Evolutionary conservation across 805 yeast species (phyloP), one percentile per base, ranked within the genome.

Genomic region (Metschnikowia drakensbergensis): DNA sequence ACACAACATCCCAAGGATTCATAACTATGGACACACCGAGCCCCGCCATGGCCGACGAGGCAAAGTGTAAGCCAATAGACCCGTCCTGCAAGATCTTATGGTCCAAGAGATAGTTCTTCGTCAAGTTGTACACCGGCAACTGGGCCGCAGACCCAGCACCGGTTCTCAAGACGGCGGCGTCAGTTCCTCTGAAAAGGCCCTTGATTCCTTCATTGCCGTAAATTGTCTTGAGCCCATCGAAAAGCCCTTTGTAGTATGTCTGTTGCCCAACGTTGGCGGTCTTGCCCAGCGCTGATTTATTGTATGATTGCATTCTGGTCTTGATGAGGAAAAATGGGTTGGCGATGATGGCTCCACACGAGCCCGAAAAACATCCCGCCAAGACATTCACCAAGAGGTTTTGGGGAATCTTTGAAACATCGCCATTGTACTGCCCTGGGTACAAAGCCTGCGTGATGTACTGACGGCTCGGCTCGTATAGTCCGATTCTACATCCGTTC

Each of bases 1-100:
- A 74, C 45, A 94, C 79, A 39, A 94, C 98, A 67, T 94, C 99
- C 81, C 96, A 90, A 11, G 99, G 98, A 65, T 91, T 94, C 97
- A 94, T 92, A 30, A 88, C 96, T 22, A 91, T 74, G 45, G 95
- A 91, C 30, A 94, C 98, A 58, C 96, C 97, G 36, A 90, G 64
- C 39, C 99, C 99, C 6, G 97, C 84, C 54, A 78, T 70, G 1
- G 91, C 81, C 37, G 90, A 81, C 1, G 96, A 81, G 8, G 77
- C 61, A 53, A 92, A 75, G 65, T 90, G 96, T 51, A 87, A 70
- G 2, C 76, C 73, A 23, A 72, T 50, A 1, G 91, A 77, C 30
- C 91, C 88, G 36, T 85, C 86, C 4, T 66, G 64, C 49, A 84
- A 72, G 13, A 83, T 32, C 28, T 79, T 72, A 58, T 82, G 64